These are phyloP conservation scores for Ceratobasidium sp. DNA, from an alignment of 1,284 basidiomycete species.

Conservation along the genomic window DNA sequence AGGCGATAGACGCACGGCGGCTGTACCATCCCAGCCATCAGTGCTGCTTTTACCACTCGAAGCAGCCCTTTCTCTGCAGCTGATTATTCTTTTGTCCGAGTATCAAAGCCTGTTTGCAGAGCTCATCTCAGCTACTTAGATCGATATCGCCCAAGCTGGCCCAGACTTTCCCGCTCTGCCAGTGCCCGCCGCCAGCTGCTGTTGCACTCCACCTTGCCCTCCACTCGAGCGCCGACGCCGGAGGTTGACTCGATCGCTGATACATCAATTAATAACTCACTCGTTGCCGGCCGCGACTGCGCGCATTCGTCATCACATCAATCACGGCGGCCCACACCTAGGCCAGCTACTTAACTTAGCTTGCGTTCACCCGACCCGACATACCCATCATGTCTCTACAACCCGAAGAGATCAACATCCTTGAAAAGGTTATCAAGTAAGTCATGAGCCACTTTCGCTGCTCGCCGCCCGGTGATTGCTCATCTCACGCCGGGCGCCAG, in stretches of 20 bases:
- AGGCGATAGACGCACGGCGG: conserved; percentile 23
- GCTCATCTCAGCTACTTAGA: background rate
- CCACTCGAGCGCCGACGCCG: conserved; percentile 26
- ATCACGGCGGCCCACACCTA: conserved; percentile 23
- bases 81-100: background rate
- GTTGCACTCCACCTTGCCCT: conserved; percentile 14
- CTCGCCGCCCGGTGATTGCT: conserved; percentile 45
- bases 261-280: background rate
- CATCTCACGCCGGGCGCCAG: conserved; percentile 58
- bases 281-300: background rate
- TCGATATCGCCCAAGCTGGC: conserved; percentile 42
- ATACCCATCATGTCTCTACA: conserved; percentile 43
- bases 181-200: conserved; percentile 9
- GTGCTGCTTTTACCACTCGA: background rate
- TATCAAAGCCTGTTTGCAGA: conserved; percentile 33
- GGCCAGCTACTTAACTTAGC: conserved; percentile 2
- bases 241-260: conserved; percentile 15
- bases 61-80: background rate
- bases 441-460: conserved; percentile 49
- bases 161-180: conserved; percentile 1
- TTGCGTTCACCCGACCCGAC: background rate
- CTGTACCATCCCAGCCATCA: conserved; percentile 12
- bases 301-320: conserved; percentile 17
- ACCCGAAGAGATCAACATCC: conserved; percentile 78
- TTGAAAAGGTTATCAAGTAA: conserved; percentile 94